Conservation (phyloP, 2,329 filamentous ascomycete genomes). For the Sordariomycetes sp. region DNA sequence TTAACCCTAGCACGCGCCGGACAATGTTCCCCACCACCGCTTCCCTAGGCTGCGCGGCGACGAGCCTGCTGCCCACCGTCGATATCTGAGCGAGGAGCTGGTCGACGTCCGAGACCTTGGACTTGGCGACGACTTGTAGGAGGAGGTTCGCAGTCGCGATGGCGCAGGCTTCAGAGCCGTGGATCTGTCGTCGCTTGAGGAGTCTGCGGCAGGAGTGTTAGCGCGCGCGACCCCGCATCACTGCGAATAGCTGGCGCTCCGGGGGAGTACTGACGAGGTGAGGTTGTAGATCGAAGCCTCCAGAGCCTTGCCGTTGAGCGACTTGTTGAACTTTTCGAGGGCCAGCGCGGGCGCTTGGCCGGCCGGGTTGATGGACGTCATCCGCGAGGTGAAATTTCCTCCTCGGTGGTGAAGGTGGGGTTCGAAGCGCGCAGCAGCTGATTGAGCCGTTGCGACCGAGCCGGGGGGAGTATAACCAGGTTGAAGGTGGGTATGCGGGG, state of each 20-base stretch:
- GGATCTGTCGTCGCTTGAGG: conserved; percentile 82
- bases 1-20: conserved; percentile 74
- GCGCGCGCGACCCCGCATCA: neutral
- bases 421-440: neutral
- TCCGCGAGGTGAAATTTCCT: neutral
- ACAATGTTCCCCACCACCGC: conserved; percentile 92
- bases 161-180: conserved; percentile 76
- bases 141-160: conserved; percentile 84
- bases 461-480: neutral
- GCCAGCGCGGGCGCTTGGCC: conserved; percentile 43
- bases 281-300: conserved; percentile 76
- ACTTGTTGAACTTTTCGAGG: conserved; percentile 65
- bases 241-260: neutral
- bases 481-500: neutral
- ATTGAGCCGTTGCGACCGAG: neutral
- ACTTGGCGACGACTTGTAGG: conserved; percentile 70
- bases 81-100: conserved; percentile 71
- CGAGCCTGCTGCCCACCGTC: conserved; percentile 62
- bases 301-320: conserved; percentile 60
- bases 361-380: conserved; percentile 1
- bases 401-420: neutral
- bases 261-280: conserved; percentile 50
- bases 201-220: conserved; percentile 39
- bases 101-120: conserved; percentile 64
- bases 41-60: conserved; percentile 76